phyloP scores from a whole-genome alignment of 345 rosid species.

The Camelina neglecta region DNA sequence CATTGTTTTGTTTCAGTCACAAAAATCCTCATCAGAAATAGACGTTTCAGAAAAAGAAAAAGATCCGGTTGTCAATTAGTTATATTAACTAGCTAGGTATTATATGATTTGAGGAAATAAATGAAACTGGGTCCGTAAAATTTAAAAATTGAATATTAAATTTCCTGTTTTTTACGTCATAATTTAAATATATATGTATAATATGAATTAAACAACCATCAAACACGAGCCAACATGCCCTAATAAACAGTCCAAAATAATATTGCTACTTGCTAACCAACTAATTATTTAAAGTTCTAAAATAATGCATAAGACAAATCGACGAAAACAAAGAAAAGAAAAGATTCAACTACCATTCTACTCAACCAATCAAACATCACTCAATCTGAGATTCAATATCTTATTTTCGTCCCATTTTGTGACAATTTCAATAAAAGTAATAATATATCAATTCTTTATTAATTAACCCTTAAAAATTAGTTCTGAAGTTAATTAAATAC shows the following conservation, averaged over 20 bases:
- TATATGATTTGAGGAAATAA: neutral
- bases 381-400: slow-evolving; percentile 1
- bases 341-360: neutral
- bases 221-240: neutral
- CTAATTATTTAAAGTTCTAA: neutral
- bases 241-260: neutral
- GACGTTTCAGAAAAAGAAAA: neutral
- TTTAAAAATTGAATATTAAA: neutral
- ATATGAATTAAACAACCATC: too few relatives aligned
- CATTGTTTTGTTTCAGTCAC: slow-evolving; percentile 3
- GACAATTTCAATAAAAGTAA: neutral
- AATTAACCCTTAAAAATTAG: neutral
- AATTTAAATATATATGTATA: neutral
- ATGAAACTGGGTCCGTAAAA: neutral
- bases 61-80: neutral
- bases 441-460: neutral
- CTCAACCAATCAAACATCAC: slow-evolving; percentile 21
- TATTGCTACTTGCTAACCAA: slow-evolving; percentile 14
- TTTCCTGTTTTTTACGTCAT: neutral
- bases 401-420: slow-evolving; percentile 29
- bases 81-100: neutral
- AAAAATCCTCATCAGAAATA: neutral
- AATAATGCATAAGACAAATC: neutral
- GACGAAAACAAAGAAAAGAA: neutral
- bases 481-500: neutral